Evolutionary conservation across 257 asterid genomes (phyloP).

Genomic region (Buddleja alternifolia): DNA sequence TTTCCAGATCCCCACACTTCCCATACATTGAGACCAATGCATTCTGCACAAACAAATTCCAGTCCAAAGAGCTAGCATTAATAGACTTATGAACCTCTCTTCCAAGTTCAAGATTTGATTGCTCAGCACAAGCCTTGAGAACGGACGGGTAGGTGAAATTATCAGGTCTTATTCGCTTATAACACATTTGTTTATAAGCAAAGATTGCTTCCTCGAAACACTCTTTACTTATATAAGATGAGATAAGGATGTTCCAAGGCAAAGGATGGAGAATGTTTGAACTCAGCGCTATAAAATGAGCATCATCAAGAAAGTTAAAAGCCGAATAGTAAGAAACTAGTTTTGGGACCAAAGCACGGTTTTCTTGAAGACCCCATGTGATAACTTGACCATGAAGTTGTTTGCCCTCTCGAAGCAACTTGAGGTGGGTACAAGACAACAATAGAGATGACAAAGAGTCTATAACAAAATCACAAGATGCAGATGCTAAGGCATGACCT

Average conservation of each 20-base stretch:
- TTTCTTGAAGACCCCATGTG: constrained; percentile 58
- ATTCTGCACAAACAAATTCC: constrained; percentile 77
- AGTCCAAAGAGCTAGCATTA: constrained; percentile 41
- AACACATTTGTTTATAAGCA: constrained; percentile 61
- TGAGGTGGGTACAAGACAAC: constrained; percentile 53
- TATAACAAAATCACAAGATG: constrained; percentile 43
- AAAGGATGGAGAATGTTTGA: constrained; percentile 57
- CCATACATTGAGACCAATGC: constrained; percentile 87
- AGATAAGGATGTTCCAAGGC: constrained; percentile 83
- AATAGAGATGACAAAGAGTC: constrained; percentile 67
- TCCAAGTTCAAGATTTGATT: constrained; percentile 57
- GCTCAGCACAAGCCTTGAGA: constrained; percentile 90
- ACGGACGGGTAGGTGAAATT: constrained; percentile 78
- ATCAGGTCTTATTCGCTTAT: constrained; percentile 59
- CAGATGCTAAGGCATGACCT: constrained; percentile 44
- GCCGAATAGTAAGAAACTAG: constrained; percentile 60
- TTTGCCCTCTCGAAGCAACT: constrained; percentile 60
- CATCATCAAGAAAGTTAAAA: constrained; percentile 48
- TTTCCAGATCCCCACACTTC: constrained; percentile 70
- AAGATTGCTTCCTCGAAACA: constrained; percentile 48
- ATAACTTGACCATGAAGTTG: constrained; percentile 75
- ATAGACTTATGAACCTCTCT: constrained; percentile 63
- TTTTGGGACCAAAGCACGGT: constrained; percentile 57
- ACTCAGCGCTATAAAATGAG: constrained; percentile 45
- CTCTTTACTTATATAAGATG: constrained; percentile 60